Percentiles rank a stretch among this genome's conserved stretches.
These are phyloP conservation scores for Botryosphaeria agaves DNA, from an alignment of 2,329 filamentous ascomycete genomes.

Conservation along the genomic window DNA sequence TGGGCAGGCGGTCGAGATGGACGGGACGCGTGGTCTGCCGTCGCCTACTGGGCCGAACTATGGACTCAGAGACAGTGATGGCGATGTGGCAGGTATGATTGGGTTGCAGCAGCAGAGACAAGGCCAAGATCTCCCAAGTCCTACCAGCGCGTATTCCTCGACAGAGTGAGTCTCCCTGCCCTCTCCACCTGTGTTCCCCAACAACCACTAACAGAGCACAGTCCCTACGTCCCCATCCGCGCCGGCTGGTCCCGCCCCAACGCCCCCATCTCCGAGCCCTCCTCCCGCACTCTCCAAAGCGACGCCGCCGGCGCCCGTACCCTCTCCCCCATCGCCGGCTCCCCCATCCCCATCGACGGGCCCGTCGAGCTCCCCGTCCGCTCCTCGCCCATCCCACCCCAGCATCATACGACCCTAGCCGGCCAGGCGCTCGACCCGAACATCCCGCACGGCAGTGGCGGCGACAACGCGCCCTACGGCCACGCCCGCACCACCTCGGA, in stretches of 20 bases:
- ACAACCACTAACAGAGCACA: conserved; percentile 5
- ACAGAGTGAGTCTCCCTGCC: conserved; percentile 43
- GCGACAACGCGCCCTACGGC: conserved; percentile 10
- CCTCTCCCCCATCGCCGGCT: conserved; percentile 1
- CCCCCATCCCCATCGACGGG: conserved; percentile 1
- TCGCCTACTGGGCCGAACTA: conserved; percentile 17
- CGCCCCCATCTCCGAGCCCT: background rate
- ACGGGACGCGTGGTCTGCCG: conserved; percentile 44
- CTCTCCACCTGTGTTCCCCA: background rate
- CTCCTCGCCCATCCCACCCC: conserved; percentile 18
- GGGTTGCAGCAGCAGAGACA: conserved; percentile 42
- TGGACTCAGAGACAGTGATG: conserved; percentile 42
- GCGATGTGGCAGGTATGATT: conserved; percentile 58
- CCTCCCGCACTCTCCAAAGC: conserved; percentile 1
- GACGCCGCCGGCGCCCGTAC: background rate
- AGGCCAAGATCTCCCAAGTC: conserved; percentile 40
- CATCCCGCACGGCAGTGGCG: background rate
- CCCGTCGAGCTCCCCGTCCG: background rate
- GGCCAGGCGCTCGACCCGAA: conserved; percentile 15
- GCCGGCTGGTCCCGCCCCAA: conserved; percentile 17
- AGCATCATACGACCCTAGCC: conserved; percentile 10
- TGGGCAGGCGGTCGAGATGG: conserved; percentile 65
- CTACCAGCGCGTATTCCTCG: conserved; percentile 54
- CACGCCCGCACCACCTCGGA: conserved; percentile 19
- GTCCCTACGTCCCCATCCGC: conserved; percentile 29